These are phyloP conservation scores for Thuidium tamariscinum DNA, from an alignment of 225 moss, liverwort and hornwort species.

Conservation along the genomic window DNA sequence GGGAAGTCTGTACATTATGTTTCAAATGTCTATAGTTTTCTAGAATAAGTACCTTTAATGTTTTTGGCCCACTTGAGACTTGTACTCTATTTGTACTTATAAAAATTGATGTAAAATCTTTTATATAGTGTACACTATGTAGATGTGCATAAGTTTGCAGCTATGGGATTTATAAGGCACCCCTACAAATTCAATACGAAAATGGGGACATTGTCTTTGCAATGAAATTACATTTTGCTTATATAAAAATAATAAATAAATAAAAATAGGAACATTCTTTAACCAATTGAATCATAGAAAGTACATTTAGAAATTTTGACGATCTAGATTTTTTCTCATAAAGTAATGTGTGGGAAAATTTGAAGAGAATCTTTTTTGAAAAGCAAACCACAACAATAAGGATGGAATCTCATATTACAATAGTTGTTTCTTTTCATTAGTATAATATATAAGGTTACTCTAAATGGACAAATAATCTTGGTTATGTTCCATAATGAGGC, in stretches of 20 bases:
- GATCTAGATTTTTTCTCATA: not conserved
- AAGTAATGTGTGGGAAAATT: not conserved
- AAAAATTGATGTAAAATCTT: not conserved
- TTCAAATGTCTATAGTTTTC: no score
- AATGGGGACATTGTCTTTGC: no score
- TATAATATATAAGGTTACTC: accelerated
- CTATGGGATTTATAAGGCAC: not conserved
- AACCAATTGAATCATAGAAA: accelerated
- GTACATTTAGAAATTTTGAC: not conserved
- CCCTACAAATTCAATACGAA: not conserved
- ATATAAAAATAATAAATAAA: no score
- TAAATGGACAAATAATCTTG: accelerated
- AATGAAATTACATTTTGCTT: no score
- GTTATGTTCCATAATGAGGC: not conserved
- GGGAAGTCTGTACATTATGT: no score
- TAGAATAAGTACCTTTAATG: no score
- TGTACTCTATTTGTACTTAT: no score
- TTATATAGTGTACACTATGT: no score
- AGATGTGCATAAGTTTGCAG: not conserved
- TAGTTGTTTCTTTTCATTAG: not conserved
- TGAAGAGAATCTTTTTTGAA: not conserved
- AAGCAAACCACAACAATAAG: not conserved
- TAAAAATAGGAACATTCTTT: not conserved
- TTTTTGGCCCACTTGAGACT: no score
- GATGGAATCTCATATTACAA: accelerated